phyloP scores from a whole-genome alignment of 2,329 filamentous ascomycete genomes.

The Aspergillus proliferans region DNA sequence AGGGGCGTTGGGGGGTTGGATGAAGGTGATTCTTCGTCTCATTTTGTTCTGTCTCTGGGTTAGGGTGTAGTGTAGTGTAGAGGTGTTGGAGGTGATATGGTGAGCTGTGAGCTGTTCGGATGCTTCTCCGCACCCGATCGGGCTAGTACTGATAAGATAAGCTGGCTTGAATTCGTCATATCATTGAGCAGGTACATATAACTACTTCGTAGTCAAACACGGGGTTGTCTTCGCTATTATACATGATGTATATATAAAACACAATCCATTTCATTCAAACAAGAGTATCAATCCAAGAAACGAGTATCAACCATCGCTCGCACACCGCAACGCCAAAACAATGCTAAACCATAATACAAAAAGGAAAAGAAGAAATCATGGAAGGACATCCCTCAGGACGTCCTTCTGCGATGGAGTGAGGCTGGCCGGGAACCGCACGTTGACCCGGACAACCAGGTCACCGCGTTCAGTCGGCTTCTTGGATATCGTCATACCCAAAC shows the following conservation, averaged over 20 bases:
- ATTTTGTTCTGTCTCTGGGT: conserved; percentile 16
- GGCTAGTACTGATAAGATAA: conserved; percentile 5
- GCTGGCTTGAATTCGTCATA: background rate
- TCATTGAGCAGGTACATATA: background rate
- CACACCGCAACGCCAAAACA: conserved; percentile 21
- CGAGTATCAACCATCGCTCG: conserved; percentile 7
- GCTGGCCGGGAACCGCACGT: conserved; percentile 81
- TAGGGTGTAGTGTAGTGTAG: background rate
- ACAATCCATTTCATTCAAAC: too few species aligned
- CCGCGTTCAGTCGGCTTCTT: conserved; percentile 82
- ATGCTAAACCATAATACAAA: conserved; percentile 13
- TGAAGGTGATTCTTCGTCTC: conserved; percentile 60
- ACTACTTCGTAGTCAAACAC: background rate
- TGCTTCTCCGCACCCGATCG: conserved; percentile 1
- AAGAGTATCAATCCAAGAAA: conserved; percentile 12
- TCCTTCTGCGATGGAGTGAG: conserved; percentile 74
- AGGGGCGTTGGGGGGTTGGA: conserved; percentile 58
- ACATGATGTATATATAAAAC: too few species aligned
- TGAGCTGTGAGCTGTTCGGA: background rate
- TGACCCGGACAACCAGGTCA: conserved; percentile 82
- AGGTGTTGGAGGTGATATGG: background rate
- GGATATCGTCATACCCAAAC: conserved; percentile 87
- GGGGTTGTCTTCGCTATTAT: background rate
- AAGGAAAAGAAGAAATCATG: conserved; percentile 16
- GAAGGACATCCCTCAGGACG: conserved; percentile 71